phyloP scores from a whole-genome alignment of 768 basidiomycete genomes.

The Collybia mongolica region DNA sequence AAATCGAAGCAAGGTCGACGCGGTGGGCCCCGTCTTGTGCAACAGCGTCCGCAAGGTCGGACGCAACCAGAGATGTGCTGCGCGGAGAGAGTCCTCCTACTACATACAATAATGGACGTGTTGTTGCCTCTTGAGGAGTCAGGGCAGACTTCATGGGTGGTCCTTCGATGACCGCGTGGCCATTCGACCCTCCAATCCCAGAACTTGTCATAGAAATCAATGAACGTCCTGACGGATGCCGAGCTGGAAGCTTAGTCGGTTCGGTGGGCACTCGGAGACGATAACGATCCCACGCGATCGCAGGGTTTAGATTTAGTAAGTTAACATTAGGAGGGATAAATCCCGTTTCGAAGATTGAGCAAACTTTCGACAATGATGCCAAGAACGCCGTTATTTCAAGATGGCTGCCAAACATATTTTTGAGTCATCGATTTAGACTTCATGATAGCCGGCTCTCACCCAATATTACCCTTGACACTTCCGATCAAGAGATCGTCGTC shows the following conservation, averaged over 20 bases:
- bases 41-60: constrained; percentile 1
- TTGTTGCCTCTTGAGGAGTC: neutral
- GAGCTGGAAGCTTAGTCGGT: constrained; percentile 21
- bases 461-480: constrained; percentile 47
- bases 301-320: constrained; percentile 30
- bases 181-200: constrained; percentile 45
- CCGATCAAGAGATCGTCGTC: constrained; percentile 34
- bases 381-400: constrained; percentile 42
- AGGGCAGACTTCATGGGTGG: constrained; percentile 17
- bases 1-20: constrained; percentile 8
- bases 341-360: constrained; percentile 32
- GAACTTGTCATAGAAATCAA: constrained; percentile 40
- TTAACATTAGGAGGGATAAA: constrained; percentile 41
- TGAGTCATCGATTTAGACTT: neutral
- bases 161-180: constrained; percentile 36
- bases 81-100: constrained; percentile 37
- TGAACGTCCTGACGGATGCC: constrained; percentile 17
- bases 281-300: constrained; percentile 37
- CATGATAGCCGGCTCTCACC: constrained; percentile 23
- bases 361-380: constrained; percentile 42
- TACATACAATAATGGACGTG: constrained; percentile 26
- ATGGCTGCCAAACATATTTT: constrained; percentile 23
- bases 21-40: constrained; percentile 2
- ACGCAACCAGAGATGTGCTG: constrained; percentile 16
- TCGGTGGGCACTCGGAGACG: constrained; percentile 31